phyloP scores from a whole-genome alignment of 768 basidiomycete genomes.

The Candolleomyces efflorescens region DNA sequence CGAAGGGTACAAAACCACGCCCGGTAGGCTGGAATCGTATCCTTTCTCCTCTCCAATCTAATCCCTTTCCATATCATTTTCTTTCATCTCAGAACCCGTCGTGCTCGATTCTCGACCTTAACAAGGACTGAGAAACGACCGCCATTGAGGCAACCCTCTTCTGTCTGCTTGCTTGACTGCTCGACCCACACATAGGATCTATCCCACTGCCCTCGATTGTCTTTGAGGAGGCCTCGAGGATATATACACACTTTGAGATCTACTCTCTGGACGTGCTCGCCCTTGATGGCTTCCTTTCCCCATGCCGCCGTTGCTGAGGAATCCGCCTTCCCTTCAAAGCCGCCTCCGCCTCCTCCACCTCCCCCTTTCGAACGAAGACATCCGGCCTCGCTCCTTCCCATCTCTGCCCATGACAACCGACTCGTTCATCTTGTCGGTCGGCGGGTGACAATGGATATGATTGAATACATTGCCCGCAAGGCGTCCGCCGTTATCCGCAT shows the following conservation, averaged over 20 bases:
- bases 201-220: not conserved
- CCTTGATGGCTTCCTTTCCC: conserved; percentile 2
- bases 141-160: not conserved
- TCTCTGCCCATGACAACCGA: conserved; percentile 71
- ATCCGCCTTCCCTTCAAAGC: not conserved
- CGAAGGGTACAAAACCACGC: conserved; percentile 11
- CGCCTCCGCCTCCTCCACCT: conserved; percentile 1
- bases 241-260: not conserved
- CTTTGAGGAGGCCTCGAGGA: not conserved
- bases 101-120: not conserved
- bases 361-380: conserved; percentile 35
- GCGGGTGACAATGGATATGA: conserved; percentile 81
- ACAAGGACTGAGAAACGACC: not conserved
- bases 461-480: conserved; percentile 78
- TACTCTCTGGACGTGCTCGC: not conserved
- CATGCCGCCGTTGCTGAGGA: not conserved
- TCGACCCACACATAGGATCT: not conserved
- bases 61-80: not conserved
- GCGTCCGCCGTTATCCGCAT: conserved; percentile 72
- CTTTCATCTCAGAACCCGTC: not conserved
- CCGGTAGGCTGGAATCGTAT: conserved; percentile 9
- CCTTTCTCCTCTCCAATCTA: conserved; percentile 5
- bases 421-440: conserved; percentile 76
- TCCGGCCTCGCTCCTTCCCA: conserved; percentile 80
- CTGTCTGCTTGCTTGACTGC: not conserved